Percentiles rank a stretch among this genome's conserved stretches.
Conservation (phyloP, 2,329 filamentous ascomycete genomes). For the Penicillium sp. region DNA sequence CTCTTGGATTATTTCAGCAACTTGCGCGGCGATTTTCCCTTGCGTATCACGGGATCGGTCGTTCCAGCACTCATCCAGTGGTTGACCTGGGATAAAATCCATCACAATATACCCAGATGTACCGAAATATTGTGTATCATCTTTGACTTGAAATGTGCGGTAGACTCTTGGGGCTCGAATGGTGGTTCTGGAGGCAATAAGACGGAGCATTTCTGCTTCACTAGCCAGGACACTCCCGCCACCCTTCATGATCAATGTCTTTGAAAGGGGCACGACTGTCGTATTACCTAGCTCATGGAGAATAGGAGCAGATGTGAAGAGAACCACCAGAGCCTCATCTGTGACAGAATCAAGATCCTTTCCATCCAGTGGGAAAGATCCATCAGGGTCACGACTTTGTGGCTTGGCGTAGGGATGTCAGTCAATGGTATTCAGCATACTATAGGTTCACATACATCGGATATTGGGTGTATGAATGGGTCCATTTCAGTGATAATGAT, state of each 20-base stretch:
- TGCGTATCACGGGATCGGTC: conserved; percentile 14
- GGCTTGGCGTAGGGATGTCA: background rate
- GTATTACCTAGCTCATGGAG: conserved; percentile 20
- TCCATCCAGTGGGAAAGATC: conserved; percentile 13
- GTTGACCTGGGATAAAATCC: conserved; percentile 29
- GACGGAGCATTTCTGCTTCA: conserved; percentile 22
- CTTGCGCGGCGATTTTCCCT: conserved; percentile 19
- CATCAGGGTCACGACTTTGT: background rate
- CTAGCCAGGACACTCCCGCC: conserved; percentile 22
- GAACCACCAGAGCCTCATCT: conserved; percentile 10
- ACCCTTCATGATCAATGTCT: conserved; percentile 23
- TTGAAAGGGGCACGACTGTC: conserved; percentile 26
- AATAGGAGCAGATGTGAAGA: conserved; percentile 18
- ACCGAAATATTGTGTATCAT: conserved; percentile 24
- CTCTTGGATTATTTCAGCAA: conserved; percentile 22
- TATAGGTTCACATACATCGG: background rate
- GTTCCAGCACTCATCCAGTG: conserved; percentile 27
- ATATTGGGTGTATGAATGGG: no score
- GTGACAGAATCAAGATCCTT: conserved; percentile 13
- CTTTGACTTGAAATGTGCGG: conserved; percentile 22
- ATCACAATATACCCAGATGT: conserved; percentile 29
- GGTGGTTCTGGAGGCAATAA: conserved; percentile 20
- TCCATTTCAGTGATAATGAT: no score
- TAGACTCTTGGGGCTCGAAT: conserved; percentile 25
- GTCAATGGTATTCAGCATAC: background rate